Evolutionary conservation across 495 filamentous ascomycete species (phyloP).

Genomic region (Podospora didyma): DNA sequence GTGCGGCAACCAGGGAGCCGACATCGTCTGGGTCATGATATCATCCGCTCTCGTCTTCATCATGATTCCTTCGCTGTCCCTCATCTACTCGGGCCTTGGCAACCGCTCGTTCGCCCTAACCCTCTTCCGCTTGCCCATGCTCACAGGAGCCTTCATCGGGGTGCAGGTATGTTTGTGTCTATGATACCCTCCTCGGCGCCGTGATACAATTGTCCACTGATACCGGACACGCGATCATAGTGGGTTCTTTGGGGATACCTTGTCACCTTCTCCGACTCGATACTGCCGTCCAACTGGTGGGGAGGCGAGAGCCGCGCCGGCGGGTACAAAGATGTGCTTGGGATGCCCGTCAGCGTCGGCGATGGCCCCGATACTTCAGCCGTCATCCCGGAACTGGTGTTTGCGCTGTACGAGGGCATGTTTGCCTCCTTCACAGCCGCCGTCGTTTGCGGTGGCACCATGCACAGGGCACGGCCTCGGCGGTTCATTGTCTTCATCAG

Average conservation of each 20-base stretch:
- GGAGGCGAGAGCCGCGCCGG: slow-evolving; percentile 11
- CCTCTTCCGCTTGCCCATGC: slow-evolving; percentile 14
- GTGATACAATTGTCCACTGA: no score
- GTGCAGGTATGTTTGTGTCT: slow-evolving; percentile 5
- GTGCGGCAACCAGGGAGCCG: neutral
- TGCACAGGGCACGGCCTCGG: slow-evolving; percentile 10
- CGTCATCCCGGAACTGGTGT: slow-evolving; percentile 14
- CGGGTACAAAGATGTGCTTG: slow-evolving; percentile 6
- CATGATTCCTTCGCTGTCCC: slow-evolving; percentile 15
- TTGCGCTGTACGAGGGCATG: slow-evolving; percentile 17
- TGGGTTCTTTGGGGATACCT: slow-evolving; percentile 16
- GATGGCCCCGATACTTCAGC: slow-evolving; percentile 3
- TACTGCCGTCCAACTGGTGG: slow-evolving; percentile 11
- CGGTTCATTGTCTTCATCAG: slow-evolving; percentile 71
- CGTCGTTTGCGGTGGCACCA: slow-evolving; percentile 13
- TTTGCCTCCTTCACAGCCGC: slow-evolving; percentile 18
- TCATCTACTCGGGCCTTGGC: slow-evolving; percentile 16
- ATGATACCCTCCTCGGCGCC: no score
- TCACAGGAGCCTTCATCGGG: slow-evolving; percentile 12
- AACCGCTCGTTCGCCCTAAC: slow-evolving; percentile 16
- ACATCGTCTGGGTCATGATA: slow-evolving; percentile 16
- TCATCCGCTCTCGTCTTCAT: slow-evolving; percentile 14
- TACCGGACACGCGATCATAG: neutral
- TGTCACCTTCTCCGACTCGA: slow-evolving; percentile 11
- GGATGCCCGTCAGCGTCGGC: slow-evolving; percentile 5